Evolutionary conservation across 2,329 filamentous ascomycete species (phyloP).

Genomic region (Monilinia fructigena): DNA sequence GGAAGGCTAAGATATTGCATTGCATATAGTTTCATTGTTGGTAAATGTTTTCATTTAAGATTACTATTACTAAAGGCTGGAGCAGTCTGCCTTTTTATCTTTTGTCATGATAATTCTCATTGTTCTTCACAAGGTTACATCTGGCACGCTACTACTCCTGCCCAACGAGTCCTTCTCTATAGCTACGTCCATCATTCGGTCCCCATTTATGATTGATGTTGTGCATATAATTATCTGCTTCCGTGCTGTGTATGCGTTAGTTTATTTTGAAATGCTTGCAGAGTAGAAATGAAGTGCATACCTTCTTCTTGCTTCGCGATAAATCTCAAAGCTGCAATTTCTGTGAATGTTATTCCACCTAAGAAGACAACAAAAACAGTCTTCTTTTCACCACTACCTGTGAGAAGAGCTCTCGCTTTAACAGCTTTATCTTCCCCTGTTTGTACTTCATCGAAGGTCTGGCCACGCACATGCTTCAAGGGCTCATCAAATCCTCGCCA

Average conservation of each 20-base stretch:
- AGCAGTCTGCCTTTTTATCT: constrained; percentile 9
- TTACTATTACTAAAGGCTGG: constrained; percentile 18
- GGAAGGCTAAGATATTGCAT: not conserved
- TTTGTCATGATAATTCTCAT: constrained; percentile 21
- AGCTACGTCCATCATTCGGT: constrained; percentile 81
- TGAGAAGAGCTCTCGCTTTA: constrained; percentile 79
- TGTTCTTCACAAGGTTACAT: constrained; percentile 34
- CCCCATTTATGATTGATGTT: constrained; percentile 86
- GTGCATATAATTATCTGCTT: constrained; percentile 89
- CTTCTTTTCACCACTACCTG: constrained; percentile 72
- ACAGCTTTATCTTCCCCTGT: constrained; percentile 91
- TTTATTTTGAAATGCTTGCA: constrained; percentile 20
- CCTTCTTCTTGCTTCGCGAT: constrained; percentile 80
- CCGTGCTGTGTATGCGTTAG: constrained; percentile 49
- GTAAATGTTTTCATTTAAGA: constrained; percentile 15
- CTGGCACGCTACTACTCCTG: constrained; percentile 31
- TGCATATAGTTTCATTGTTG: constrained; percentile 12
- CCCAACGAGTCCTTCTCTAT: constrained; percentile 59
- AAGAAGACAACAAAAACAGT: constrained; percentile 95
- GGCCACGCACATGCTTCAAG: constrained; percentile 80
- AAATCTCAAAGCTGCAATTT: constrained; percentile 90
- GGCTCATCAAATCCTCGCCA: constrained; percentile 94
- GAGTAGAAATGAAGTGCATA: constrained; percentile 36
- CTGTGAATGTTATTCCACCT: constrained; percentile 94
- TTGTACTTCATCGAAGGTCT: constrained; percentile 88